Evolutionary conservation across 345 rosid species (phyloP).

Genomic region (Gossypium turneri): DNA sequence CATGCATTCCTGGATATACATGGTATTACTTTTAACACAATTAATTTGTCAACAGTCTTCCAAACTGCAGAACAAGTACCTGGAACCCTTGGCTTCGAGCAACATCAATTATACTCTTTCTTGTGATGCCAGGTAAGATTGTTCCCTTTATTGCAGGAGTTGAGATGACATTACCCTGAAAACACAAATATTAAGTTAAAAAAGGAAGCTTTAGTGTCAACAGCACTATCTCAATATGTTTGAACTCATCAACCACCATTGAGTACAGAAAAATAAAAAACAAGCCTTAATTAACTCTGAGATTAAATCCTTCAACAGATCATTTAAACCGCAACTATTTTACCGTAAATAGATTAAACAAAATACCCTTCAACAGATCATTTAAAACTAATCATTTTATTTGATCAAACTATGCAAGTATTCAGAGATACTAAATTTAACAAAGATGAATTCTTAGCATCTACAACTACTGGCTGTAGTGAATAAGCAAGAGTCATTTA

Average conservation of each 20-base stretch:
- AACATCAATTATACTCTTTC: conserved; percentile 88
- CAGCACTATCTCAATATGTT: neutral
- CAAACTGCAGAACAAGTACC: conserved; percentile 17
- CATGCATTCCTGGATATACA: neutral
- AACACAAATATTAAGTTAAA: neutral
- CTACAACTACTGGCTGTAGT: neutral
- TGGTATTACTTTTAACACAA: neutral
- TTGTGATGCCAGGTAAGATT: conserved; percentile 83
- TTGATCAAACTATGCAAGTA: neutral
- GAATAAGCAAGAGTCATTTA: neutral
- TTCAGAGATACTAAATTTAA: neutral
- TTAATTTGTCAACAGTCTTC: neutral
- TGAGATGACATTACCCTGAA: conserved; percentile 59
- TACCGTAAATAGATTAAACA: neutral
- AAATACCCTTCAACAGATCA: neutral
- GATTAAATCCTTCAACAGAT: neutral
- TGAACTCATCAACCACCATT: neutral
- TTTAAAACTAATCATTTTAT: too few relatives aligned
- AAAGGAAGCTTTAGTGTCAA: neutral
- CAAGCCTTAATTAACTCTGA: neutral
- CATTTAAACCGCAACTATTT: neutral
- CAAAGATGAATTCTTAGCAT: neutral
- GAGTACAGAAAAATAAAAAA: neutral
- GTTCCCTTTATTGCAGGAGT: conserved; percentile 91
- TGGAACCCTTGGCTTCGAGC: conserved; percentile 64